phyloP scores from a whole-genome alignment of 768 basidiomycete species.

The Boletus rufocinnamomeus region DNA sequence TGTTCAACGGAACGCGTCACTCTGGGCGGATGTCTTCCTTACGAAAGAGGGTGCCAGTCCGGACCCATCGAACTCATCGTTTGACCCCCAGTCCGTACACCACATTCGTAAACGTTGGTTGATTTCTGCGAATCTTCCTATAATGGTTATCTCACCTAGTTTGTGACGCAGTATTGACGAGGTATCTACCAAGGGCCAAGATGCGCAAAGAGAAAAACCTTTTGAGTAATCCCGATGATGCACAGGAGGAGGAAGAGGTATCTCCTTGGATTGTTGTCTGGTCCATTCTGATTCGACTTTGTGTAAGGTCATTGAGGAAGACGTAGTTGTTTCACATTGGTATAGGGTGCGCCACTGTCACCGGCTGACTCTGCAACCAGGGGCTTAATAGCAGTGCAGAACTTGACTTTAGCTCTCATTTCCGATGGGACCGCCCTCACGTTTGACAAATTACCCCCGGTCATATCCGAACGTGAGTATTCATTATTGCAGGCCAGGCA shows the following conservation, averaged over 20 bases:
- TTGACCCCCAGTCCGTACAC: slow-evolving; percentile 59
- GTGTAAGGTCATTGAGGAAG: slow-evolving; percentile 41
- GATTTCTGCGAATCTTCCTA: neutral
- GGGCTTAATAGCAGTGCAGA: slow-evolving; percentile 45
- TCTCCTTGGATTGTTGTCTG: slow-evolving; percentile 10
- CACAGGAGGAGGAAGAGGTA: slow-evolving; percentile 51
- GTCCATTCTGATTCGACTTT: slow-evolving; percentile 10
- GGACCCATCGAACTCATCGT: slow-evolving; percentile 57
- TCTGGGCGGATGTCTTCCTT: slow-evolving; percentile 85
- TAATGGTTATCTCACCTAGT: slow-evolving; percentile 5
- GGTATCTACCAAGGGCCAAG: slow-evolving; percentile 75
- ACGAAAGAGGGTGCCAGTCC: slow-evolving; percentile 65
- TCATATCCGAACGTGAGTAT: slow-evolving; percentile 61
- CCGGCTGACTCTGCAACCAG: neutral
- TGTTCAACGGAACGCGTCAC: slow-evolving; percentile 74
- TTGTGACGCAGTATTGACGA: slow-evolving; percentile 66
- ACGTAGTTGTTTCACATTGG: slow-evolving; percentile 83
- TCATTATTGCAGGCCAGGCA: neutral
- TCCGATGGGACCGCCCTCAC: slow-evolving; percentile 65
- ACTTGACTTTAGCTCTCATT: slow-evolving; percentile 84
- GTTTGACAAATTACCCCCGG: slow-evolving; percentile 56
- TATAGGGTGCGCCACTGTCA: slow-evolving; percentile 51
- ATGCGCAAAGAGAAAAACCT: slow-evolving; percentile 83
- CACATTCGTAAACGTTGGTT: slow-evolving; percentile 73
- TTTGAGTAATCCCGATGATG: slow-evolving; percentile 45